Evolutionary conservation across 2,329 filamentous ascomycete species (phyloP).

Genomic region (Aureobasidium musti): DNA sequence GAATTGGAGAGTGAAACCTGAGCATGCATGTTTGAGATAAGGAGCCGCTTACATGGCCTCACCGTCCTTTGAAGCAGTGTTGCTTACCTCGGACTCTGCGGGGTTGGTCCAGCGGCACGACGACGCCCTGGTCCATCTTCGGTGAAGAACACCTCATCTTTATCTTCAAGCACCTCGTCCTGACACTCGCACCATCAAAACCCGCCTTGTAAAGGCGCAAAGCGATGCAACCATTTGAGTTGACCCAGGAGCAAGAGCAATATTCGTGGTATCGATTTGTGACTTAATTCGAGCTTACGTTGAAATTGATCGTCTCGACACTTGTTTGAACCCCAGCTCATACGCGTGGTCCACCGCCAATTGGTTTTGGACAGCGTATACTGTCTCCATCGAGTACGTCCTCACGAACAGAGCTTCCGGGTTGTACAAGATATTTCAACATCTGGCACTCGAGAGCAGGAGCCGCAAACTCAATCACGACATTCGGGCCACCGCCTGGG

Average conservation of each 20-base stretch:
- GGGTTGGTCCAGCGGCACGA: slow-evolving; percentile 1
- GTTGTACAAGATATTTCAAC: slow-evolving; percentile 9
- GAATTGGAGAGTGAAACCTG: not conserved
- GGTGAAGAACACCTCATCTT: slow-evolving; percentile 4
- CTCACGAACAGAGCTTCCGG: not conserved
- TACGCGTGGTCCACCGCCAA: slow-evolving; percentile 29
- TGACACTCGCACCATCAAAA: not conserved
- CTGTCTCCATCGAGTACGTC: not conserved
- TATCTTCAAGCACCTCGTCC: not conserved
- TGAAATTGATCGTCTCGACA: slow-evolving; percentile 21
- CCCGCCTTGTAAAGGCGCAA: slow-evolving; percentile 4
- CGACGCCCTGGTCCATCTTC: slow-evolving; percentile 3
- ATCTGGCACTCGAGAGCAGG: not conserved
- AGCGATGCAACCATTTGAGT: slow-evolving; percentile 23
- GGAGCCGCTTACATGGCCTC: not conserved
- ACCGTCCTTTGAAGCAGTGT: not conserved
- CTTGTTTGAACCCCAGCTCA: slow-evolving; percentile 8
- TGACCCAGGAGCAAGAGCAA: slow-evolving; percentile 23
- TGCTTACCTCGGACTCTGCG: slow-evolving; percentile 10
- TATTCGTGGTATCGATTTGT: slow-evolving; percentile 37
- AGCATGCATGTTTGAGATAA: slow-evolving; percentile 19
- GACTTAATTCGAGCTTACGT: slow-evolving; percentile 31
- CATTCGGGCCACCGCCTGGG: slow-evolving; percentile 17
- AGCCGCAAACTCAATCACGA: slow-evolving; percentile 19
- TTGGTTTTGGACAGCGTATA: slow-evolving; percentile 12